These are phyloP conservation scores for Fusarium mexicanum DNA, from an alignment of 2,329 filamentous ascomycete species.

Conservation along the genomic window DNA sequence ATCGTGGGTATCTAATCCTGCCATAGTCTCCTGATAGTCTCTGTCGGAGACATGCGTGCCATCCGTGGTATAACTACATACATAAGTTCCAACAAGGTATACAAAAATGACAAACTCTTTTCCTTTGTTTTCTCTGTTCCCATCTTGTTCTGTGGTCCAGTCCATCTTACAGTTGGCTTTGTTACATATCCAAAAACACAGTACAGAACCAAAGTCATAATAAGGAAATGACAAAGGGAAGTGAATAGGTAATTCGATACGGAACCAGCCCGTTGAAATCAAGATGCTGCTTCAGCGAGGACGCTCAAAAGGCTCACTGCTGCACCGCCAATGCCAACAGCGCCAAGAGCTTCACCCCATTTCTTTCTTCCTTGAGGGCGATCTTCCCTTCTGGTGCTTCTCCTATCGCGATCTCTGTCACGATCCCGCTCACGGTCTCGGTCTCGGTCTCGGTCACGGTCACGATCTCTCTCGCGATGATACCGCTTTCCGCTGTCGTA, in stretches of 20 bases:
- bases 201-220: background rate
- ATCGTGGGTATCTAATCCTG: conserved; percentile 33
- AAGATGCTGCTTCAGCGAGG: conserved; percentile 63
- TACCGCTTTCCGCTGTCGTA: conserved; percentile 49
- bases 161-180: background rate
- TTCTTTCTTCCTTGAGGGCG: conserved; percentile 54
- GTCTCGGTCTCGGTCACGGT: conserved; percentile 33
- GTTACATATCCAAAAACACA: conserved; percentile 3
- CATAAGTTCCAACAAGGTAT: conserved; percentile 18
- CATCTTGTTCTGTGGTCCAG: conserved; percentile 32
- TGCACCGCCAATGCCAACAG: conserved; percentile 68
- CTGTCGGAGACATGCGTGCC: background rate
- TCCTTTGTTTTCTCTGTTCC: background rate
- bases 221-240: conserved; percentile 3
- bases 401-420: conserved; percentile 50
- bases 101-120: conserved; percentile 7
- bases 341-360: conserved; percentile 64
- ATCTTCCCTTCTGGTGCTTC: conserved; percentile 51
- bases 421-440: conserved; percentile 32
- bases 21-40: background rate
- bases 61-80: conserved; percentile 20
- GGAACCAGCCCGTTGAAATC: conserved; percentile 21
- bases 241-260: background rate
- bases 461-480: conserved; percentile 49
- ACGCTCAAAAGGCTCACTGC: conserved; percentile 68